Evolutionary conservation across 345 rosid genomes (phyloP), one percentile per base, ranked within the genome.

Genomic region (Orychophragmus violaceus): DNA sequence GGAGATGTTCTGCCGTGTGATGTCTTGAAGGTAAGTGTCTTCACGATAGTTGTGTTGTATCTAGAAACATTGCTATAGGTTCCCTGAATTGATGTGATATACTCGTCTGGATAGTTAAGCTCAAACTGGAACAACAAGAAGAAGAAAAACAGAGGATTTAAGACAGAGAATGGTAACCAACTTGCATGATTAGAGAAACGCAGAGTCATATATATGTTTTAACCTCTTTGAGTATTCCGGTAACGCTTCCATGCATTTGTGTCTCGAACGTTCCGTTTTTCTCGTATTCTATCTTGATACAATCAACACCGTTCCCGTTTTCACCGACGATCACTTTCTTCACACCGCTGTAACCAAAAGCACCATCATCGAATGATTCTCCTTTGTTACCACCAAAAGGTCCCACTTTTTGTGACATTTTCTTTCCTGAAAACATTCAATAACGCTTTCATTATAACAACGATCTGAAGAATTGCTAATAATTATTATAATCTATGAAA

Each of bases 81-180:
- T 54, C 59, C 59, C 1, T 25, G 13, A 17, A 60, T 59, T 37
- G 30, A 28, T 35, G 51, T 69, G 42, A 69, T 69, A 2, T 48
- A 69, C 3, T 69, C 66, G 11, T 59, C 73, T 18, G 67, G 74
- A 6, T 69, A 68, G n/a, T 68, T 10, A 27, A 66, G 42, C 11
- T 6, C 13, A 17, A 66, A 66, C 70, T 65, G 61, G 0, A 36
- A 22, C 8, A 48, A 32, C 25, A 30, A 25, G 0, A 1, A 44
- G 3, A 62, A 6, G 16, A 21, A 19, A 16, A 24, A 12, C 22
- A 16, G 27, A 42, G 17, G 17, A 27, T 2, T 25, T 1, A 45
- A 58, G 18, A 55, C 8, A 55, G 25, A 55, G 13, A 16, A 9
- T 13, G 7, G 1, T 13, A 2, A 23, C 12, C 29, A 24, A 50